Conservation (phyloP, 139 green algal genomes). For the Chlorokybus atmophyticus region DNA sequence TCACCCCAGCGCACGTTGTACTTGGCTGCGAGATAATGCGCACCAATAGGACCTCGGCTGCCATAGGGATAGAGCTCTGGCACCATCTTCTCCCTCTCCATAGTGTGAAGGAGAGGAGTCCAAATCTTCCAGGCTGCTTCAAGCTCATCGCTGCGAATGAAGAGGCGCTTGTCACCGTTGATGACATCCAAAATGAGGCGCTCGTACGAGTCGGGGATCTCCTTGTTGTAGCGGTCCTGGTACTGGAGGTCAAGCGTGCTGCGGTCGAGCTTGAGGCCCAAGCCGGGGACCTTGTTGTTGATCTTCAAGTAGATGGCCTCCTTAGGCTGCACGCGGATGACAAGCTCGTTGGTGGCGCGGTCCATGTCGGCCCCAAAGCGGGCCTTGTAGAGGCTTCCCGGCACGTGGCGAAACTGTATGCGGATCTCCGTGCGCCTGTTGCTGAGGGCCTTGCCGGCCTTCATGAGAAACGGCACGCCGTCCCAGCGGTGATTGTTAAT, state of each 20-base stretch:
- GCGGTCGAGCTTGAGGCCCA: slow-evolving; percentile 79
- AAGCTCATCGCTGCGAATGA: slow-evolving; percentile 92
- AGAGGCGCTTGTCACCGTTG: slow-evolving; percentile 76
- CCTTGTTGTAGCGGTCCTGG: slow-evolving; percentile 38
- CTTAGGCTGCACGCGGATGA: slow-evolving; percentile 96
- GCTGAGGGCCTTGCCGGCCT: slow-evolving; percentile 94
- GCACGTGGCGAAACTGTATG: slow-evolving; percentile 92
- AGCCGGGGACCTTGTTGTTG: slow-evolving; percentile 99
- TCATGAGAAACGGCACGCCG: slow-evolving; percentile 95
- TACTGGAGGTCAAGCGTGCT: slow-evolving; percentile 90
- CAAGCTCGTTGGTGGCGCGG: slow-evolving; percentile 83
- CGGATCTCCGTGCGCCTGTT: slow-evolving; percentile 78
- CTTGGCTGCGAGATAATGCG: slow-evolving; percentile 94
- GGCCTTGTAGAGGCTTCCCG: slow-evolving; percentile 55
- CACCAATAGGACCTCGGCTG: slow-evolving; percentile 79
- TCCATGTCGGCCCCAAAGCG: slow-evolving; percentile 69
- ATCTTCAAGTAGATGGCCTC: slow-evolving; percentile 98
- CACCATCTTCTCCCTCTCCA: slow-evolving; percentile 37
- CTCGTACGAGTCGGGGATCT: slow-evolving; percentile 92
- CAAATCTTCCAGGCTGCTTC: slow-evolving; percentile 43
- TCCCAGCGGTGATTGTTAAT: slow-evolving; percentile 97
- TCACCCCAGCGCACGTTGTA: slow-evolving; percentile 92
- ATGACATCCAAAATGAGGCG: slow-evolving; percentile 94
- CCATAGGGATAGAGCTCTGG: slow-evolving; percentile 98
- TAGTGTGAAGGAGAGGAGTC: slow-evolving; percentile 70